Base-by-base conservation (phyloP, 106 monocot species). In the Cymbidium sinense region DNA sequence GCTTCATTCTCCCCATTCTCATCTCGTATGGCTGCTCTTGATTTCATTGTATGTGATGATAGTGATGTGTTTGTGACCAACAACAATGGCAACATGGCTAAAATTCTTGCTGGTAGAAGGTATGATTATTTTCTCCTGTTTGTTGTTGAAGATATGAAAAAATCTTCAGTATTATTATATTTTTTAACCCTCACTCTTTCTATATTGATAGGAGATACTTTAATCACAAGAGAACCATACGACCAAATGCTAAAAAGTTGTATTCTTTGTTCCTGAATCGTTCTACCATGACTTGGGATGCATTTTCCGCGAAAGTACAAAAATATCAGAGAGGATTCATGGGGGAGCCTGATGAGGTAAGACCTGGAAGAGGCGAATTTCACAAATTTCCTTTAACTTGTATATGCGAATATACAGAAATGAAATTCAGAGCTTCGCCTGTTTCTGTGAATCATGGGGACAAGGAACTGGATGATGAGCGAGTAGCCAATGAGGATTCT, bases 311-410 rank as follows among this genome's bases (percentile, higher is more conserved):
- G 11, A 99, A 89, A 52, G 82, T 99, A 15, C 79, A 73, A 4
- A 83, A 84, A 35, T 79, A 81, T 69, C 99, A 99, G 58, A 95
- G 81, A 73, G 94, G 94, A 10, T 99, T 93, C 77, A 92, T 99
- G 90, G 99, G 99, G 19, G 99, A 99, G 27, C 99, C 99, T 11
- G 88, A 91, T 34, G 99, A 99, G 78, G 81, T 95, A 11, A 92
- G 88, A 69, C 87, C 92, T 0, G 99, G 99, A n/a, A 87, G 90
- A 78, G 99, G 99, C 25, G 95, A 93, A 75, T 99, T 95, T 62
- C 99, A 99, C 79, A 95, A 99, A 50, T 87, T 93, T 47, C 99
- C 99, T 6, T 78, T 84, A 1, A 61, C 86, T 0, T 99, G 99
- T 75, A 92, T 92, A 70, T 92, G 92, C 75, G 85, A 85, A 76